Percentiles rank a stretch among this genome's conserved stretches.
Conservation (phyloP, 345 rosid species). For the Acer campestre region DNA sequence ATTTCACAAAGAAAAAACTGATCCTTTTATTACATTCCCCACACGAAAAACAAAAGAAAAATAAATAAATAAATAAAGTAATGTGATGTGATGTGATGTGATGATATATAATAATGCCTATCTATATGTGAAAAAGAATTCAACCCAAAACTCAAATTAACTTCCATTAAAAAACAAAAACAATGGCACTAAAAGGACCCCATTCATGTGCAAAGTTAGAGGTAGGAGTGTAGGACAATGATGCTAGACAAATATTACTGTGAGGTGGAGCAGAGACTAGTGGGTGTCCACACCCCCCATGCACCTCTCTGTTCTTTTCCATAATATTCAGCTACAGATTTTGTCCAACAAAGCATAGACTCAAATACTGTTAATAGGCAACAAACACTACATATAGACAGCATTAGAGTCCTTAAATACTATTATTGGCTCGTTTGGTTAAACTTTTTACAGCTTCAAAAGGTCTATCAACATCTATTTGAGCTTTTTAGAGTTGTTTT, state of each 20-base stretch:
- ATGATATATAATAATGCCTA: not conserved
- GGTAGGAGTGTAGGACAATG: constrained; percentile 33
- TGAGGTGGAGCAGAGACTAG: constrained; percentile 25
- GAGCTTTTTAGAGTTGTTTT: too few species aligned
- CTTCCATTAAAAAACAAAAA: constrained; percentile 12
- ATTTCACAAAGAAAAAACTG: not conserved
- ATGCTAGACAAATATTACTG: constrained; percentile 30
- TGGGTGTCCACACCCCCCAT: constrained; percentile 34
- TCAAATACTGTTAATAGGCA: not conserved
- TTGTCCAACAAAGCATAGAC: constrained; percentile 36
- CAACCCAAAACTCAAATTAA: constrained; percentile 13
- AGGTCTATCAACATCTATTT: too few species aligned
- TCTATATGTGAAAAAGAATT: constrained; percentile 2
- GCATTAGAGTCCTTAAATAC: too few species aligned
- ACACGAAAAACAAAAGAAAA: not conserved
- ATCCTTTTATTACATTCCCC: constrained; percentile 9
- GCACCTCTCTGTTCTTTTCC: constrained; percentile 31
- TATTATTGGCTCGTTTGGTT: too few species aligned
- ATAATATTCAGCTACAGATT: constrained; percentile 30
- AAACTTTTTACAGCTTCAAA: too few species aligned
- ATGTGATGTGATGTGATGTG: constrained; percentile 18
- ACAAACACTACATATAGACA: not conserved
- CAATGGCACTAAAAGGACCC: constrained; percentile 28
- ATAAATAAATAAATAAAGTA: not conserved
- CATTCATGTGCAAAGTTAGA: constrained; percentile 44